These are phyloP conservation scores for Naegleria lovaniensis DNA, from an alignment of 208 protist species.

Conservation along the genomic window DNA sequence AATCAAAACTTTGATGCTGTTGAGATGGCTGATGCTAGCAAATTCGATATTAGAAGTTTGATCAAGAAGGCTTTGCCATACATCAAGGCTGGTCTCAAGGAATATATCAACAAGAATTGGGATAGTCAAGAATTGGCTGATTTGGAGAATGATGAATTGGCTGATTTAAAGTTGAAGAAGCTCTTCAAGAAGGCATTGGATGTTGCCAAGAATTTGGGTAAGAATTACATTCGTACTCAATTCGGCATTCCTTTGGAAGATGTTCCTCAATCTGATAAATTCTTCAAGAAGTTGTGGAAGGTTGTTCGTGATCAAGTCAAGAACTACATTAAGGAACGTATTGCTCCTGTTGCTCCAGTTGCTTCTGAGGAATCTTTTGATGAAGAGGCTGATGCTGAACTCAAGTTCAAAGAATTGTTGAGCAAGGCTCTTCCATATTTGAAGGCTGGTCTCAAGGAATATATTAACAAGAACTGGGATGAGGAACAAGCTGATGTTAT, in stretches of 20 bases:
- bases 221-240: not conserved
- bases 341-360: not conserved
- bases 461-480: not conserved
- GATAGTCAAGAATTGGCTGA: not conserved
- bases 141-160: not conserved
- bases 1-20: slow-evolving; percentile 1
- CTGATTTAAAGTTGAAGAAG: not conserved
- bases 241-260: not conserved
- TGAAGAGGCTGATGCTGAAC: not conserved
- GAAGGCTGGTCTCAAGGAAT: not conserved
- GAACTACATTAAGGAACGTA: not conserved
- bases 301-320: not conserved
- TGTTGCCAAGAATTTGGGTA: not conserved
- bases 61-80: not conserved
- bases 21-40: not conserved
- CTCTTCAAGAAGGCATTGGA: not conserved
- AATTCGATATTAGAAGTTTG: not conserved
- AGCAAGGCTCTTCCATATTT: not conserved
- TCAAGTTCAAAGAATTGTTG: not conserved
- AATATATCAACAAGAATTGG: not conserved
- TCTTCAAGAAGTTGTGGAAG: not conserved
- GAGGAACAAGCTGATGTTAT: not conserved
- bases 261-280: not conserved
- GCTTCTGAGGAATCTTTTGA: not conserved
- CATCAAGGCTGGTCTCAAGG: not conserved